phyloP scores from a whole-genome alignment of 257 asterid species.

The Ilex asprella region DNA sequence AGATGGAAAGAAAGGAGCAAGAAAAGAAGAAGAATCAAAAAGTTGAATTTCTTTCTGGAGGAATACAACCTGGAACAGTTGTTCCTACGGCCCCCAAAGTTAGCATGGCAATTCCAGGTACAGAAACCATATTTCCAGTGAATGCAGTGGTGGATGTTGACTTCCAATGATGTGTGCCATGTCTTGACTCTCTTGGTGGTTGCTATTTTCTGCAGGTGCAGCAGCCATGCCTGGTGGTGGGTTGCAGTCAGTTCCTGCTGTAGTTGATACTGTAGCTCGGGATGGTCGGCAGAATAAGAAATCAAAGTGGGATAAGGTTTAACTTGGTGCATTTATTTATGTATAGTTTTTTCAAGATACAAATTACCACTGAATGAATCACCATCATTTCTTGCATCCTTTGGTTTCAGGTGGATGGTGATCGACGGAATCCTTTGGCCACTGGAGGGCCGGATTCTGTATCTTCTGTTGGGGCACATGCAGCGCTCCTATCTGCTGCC shows the following conservation, averaged over 20 bases:
- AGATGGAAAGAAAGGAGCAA: slow-evolving; percentile 82
- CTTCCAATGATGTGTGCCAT: neutral
- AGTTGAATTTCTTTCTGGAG: slow-evolving; percentile 77
- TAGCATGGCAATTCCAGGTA: slow-evolving; percentile 63
- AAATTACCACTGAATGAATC: slow-evolving; percentile 11
- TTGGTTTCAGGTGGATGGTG: slow-evolving; percentile 67
- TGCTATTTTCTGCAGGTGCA: slow-evolving; percentile 6
- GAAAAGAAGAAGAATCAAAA: slow-evolving; percentile 80
- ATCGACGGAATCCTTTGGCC: slow-evolving; percentile 36
- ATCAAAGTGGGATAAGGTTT: slow-evolving; percentile 99
- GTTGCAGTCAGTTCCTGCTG: slow-evolving; percentile 24
- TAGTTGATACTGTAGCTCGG: slow-evolving; percentile 42
- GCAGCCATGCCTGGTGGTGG: slow-evolving; percentile 15
- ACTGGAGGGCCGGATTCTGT: slow-evolving; percentile 50
- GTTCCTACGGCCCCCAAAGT: slow-evolving; percentile 52
- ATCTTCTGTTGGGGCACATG: slow-evolving; percentile 58
- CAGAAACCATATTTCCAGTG: slow-evolving; percentile 6
- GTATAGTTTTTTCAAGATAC: slow-evolving; percentile 2
- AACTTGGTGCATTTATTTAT: slow-evolving; percentile 5
- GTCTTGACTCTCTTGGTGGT: neutral
- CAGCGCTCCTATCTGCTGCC: slow-evolving; percentile 66
- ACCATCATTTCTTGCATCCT: slow-evolving; percentile 3
- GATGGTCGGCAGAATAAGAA: slow-evolving; percentile 88
- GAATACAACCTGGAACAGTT: slow-evolving; percentile 59
- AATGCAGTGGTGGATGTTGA: neutral